Evolutionary conservation across 23 red algal species (phyloP).

Genomic region (Gracilaria caudata): DNA sequence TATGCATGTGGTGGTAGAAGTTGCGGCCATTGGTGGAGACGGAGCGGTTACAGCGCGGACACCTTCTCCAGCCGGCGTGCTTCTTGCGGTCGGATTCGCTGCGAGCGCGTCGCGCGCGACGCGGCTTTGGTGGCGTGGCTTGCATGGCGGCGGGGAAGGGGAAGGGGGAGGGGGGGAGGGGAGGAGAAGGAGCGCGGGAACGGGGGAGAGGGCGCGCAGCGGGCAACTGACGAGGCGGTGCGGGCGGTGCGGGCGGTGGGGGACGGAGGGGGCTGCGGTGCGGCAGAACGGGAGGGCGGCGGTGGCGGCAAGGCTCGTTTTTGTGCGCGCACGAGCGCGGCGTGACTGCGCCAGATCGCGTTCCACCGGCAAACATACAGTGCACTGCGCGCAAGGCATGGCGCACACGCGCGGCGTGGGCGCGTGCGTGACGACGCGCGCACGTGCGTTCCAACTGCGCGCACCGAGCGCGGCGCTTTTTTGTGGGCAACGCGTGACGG

Average conservation of each 20-base stretch:
- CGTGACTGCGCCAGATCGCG: conserved; percentile 14
- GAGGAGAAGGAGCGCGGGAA: background rate
- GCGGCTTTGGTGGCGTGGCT: background rate
- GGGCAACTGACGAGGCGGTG: too few species aligned
- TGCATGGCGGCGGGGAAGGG: background rate
- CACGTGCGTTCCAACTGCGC: background rate
- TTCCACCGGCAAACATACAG: conserved; percentile 22
- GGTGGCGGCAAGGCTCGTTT: background rate
- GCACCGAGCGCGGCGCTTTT: too few species aligned
- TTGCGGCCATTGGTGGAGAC: conserved; percentile 77
- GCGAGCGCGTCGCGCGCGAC: conserved; percentile 24
- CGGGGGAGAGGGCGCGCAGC: background rate
- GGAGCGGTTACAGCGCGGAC: conserved; percentile 37
- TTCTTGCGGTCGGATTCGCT: conserved; percentile 61
- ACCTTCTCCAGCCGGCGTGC: conserved; percentile 65
- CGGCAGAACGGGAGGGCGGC: background rate
- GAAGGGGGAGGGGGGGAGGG: background rate
- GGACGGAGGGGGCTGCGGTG: too few species aligned
- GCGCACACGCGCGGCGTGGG: background rate
- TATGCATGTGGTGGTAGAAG: conserved; percentile 71
- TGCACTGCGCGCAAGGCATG: background rate
- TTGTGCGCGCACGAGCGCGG: background rate
- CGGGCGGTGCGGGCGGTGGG: too few species aligned
- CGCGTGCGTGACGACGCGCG: too few species aligned
- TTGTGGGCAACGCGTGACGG: background rate